phyloP scores from a whole-genome alignment of 495 filamentous ascomycete species.

The Aspergillus diversus region DNA sequence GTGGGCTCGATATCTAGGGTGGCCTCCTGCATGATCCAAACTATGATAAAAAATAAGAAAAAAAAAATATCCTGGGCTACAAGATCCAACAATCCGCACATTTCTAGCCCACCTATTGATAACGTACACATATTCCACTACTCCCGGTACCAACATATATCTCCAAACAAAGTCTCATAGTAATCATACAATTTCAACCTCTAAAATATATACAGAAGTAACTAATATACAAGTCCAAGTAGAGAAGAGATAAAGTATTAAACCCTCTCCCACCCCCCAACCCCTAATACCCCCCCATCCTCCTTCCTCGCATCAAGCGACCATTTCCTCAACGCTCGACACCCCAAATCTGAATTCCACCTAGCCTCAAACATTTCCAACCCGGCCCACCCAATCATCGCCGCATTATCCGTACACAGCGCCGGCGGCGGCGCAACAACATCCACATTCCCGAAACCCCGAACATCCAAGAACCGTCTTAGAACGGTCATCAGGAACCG shows the following conservation, averaged over 20 bases:
- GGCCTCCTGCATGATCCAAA: no score
- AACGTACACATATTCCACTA: no score
- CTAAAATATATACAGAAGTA: no score
- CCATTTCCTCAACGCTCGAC: slow-evolving; percentile 73
- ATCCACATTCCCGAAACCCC: slow-evolving; percentile 63
- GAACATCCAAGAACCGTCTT: slow-evolving; percentile 59
- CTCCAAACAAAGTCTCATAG: no score
- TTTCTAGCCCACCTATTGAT: no score
- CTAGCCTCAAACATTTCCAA: slow-evolving; percentile 89
- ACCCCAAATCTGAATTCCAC: slow-evolving; percentile 62
- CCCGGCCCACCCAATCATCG: slow-evolving; percentile 97
- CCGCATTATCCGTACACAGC: slow-evolving; percentile 92
- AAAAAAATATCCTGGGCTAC: no score
- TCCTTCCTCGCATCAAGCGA: slow-evolving; percentile 64
- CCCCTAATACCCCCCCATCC: slow-evolving; percentile 56
- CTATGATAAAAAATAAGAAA: no score
- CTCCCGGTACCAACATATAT: no score
- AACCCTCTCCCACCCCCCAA: slow-evolving; percentile 36
- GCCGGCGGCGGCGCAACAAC: slow-evolving; percentile 72
- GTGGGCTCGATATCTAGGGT: background rate
- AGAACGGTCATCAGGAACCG: slow-evolving; percentile 72
- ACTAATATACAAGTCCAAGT: background rate
- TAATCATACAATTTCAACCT: no score
- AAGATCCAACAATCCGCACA: no score
- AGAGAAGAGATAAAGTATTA: slow-evolving; percentile 1